Percentiles rank a stretch among this genome's conserved stretches.
Conservation (phyloP, 441 rosid species). For the Mallotus repandus region DNA sequence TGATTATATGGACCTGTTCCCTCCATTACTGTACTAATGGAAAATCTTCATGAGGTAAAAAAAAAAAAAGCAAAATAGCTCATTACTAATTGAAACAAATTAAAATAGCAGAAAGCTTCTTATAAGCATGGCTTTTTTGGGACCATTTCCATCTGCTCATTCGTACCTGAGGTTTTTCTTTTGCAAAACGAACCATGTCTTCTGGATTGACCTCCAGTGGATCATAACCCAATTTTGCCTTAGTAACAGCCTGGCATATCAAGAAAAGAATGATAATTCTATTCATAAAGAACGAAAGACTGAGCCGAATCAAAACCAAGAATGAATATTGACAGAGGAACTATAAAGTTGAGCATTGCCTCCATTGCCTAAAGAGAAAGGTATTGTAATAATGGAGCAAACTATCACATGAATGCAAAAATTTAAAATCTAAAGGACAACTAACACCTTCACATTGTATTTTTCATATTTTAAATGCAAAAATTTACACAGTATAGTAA, state of each 20-base stretch:
- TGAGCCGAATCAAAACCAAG: conserved; percentile 10
- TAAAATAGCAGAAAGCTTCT: not conserved
- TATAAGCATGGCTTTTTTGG: conserved; percentile 2
- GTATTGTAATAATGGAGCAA: not conserved
- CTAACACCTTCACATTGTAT: too few relatives aligned
- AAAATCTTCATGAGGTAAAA: not conserved
- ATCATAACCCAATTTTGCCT: conserved; percentile 97
- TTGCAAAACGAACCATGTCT: conserved; percentile 98
- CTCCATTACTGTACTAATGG: not conserved
- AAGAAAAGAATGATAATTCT: conserved; percentile 19
- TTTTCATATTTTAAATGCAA: too few relatives aligned
- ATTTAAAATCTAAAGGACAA: too few relatives aligned
- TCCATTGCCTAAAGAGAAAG: conserved; percentile 2
- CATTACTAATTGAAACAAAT: not conserved
- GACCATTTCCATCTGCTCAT: conserved; percentile 17
- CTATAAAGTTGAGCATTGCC: not conserved
- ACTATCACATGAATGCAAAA: too few relatives aligned
- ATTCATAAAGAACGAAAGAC: conserved; percentile 6
- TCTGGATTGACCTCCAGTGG: conserved; percentile 98
- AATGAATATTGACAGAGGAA: conserved; percentile 9
- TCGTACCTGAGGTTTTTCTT: conserved; percentile 90
- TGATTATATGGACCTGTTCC: not conserved
- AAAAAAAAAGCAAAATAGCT: not conserved
- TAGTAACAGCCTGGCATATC: conserved; percentile 85
- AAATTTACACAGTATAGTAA: not conserved